These are phyloP conservation scores for Aspergillus wentii DNA, from an alignment of 495 filamentous ascomycete genomes.

Conservation along the genomic window DNA sequence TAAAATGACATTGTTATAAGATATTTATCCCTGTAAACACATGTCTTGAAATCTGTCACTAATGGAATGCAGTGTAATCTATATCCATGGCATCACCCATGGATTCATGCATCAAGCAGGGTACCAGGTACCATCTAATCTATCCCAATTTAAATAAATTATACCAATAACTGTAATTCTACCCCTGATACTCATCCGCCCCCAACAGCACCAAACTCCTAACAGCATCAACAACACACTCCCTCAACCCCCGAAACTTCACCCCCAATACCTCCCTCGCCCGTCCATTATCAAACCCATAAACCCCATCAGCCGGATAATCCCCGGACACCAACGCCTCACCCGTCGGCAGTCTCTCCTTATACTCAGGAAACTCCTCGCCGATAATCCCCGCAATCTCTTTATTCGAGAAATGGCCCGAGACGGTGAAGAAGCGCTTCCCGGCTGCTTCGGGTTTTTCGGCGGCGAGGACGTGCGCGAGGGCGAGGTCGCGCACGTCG, in stretches of 20 bases:
- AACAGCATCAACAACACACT: conserved; percentile 46
- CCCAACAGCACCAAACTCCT: too few species aligned
- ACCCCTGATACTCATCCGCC: too few species aligned
- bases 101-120: too few species aligned
- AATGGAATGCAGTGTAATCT: too few species aligned
- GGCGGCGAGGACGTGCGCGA: conserved; percentile 56
- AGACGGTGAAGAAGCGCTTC: conserved; percentile 57
- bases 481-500: conserved; percentile 55
- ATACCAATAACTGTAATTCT: too few species aligned
- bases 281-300: conserved; percentile 37
- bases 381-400: conserved; percentile 51
- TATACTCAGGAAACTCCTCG: conserved; percentile 54
- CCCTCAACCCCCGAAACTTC: conserved; percentile 37
- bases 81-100: too few species aligned
- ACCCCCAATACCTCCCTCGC: conserved; percentile 45
- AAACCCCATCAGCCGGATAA: conserved; percentile 33
- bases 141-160: too few species aligned
- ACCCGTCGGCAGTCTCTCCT: conserved; percentile 41
- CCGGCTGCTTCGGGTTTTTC: conserved; percentile 50
- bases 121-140: too few species aligned
- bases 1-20: too few species aligned
- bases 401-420: conserved; percentile 50
- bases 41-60: too few species aligned
- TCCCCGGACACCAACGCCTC: conserved; percentile 27
- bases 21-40: too few species aligned